phyloP scores from a whole-genome alignment of 1,284 basidiomycete species.

The Ceratobasidium theobromae region DNA sequence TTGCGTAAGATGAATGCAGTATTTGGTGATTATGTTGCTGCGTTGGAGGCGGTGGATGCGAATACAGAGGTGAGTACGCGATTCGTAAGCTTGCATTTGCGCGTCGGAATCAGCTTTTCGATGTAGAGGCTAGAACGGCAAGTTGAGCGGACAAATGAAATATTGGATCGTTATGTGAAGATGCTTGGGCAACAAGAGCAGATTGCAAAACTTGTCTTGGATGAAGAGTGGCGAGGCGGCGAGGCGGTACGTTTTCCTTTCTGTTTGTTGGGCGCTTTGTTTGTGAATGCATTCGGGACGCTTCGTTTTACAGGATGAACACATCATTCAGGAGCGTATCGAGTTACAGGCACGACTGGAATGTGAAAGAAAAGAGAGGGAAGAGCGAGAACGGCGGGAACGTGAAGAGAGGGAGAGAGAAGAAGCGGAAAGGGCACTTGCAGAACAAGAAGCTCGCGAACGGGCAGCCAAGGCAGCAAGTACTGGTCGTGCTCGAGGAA shows the following conservation, averaged over 20 bases:
- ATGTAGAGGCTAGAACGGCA: conserved; percentile 34
- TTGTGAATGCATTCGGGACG: background rate
- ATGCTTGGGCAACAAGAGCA: conserved; percentile 38
- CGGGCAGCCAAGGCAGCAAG: conserved; percentile 12
- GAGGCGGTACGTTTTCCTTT: conserved; percentile 34
- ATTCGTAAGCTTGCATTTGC: background rate
- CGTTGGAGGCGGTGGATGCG: conserved; percentile 34
- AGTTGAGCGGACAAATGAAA: conserved; percentile 36
- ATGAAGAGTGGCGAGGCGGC: conserved; percentile 37
- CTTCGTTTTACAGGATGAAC: conserved; percentile 32
- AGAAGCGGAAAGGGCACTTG: conserved; percentile 24
- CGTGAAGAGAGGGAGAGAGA: conserved; percentile 25
- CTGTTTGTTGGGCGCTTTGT: background rate
- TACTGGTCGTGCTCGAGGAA: background rate
- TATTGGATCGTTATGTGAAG: conserved; percentile 37
- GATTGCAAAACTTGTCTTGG: conserved; percentile 35
- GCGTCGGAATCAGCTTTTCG: background rate
- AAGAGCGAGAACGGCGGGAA: conserved; percentile 23
- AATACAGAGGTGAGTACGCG: conserved; percentile 33
- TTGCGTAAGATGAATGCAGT: conserved; percentile 36
- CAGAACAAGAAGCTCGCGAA: conserved; percentile 24
- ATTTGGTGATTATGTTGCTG: conserved; percentile 35
- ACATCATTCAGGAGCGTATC: conserved; percentile 28
- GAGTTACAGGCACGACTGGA: conserved; percentile 23
- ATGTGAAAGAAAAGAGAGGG: conserved; percentile 24